phyloP scores from a whole-genome alignment of 345 rosid genomes.

The Streptanthus diversifolius region DNA sequence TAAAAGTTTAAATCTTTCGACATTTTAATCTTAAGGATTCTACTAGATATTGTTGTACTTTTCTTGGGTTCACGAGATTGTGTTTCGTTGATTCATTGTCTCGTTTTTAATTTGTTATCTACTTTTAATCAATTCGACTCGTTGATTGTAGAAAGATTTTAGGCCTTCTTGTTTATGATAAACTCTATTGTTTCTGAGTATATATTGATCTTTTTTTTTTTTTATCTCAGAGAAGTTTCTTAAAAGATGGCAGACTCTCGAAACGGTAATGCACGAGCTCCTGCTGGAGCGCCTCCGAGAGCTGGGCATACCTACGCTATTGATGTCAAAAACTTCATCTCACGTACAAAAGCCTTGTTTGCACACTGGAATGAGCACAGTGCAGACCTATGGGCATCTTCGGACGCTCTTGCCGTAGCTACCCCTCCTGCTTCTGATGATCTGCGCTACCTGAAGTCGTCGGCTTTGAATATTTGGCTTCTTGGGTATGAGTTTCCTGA shows the following conservation, averaged over 20 bases:
- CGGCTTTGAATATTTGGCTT: constrained; percentile 86
- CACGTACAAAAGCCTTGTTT: constrained; percentile 62
- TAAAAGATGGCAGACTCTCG: constrained; percentile 59
- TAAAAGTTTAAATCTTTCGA: no score
- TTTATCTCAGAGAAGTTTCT: not conserved
- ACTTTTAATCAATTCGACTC: no score
- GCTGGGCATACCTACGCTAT: constrained; percentile 49
- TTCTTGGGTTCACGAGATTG: not conserved
- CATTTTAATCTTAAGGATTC: no score
- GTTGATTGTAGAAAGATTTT: constrained; percentile 2
- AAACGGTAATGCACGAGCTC: constrained; percentile 49
- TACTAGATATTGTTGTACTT: no score
- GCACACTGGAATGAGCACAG: constrained; percentile 59
- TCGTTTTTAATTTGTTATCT: not conserved
- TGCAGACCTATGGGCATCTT: constrained; percentile 62
- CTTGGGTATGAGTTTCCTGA: constrained; percentile 94
- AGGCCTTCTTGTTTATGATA: not conserved
- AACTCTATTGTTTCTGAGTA: not conserved
- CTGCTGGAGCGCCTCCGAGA: constrained; percentile 41
- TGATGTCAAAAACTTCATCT: constrained; percentile 51
- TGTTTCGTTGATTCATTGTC: not conserved
- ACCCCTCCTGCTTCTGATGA: constrained; percentile 86
- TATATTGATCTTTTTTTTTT: not conserved
- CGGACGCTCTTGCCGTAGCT: constrained; percentile 64
- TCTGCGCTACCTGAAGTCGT: constrained; percentile 78